Base-by-base conservation (phyloP, 2,329 filamentous ascomycete genomes). In the Pyrenochaeta sp. region DNA sequence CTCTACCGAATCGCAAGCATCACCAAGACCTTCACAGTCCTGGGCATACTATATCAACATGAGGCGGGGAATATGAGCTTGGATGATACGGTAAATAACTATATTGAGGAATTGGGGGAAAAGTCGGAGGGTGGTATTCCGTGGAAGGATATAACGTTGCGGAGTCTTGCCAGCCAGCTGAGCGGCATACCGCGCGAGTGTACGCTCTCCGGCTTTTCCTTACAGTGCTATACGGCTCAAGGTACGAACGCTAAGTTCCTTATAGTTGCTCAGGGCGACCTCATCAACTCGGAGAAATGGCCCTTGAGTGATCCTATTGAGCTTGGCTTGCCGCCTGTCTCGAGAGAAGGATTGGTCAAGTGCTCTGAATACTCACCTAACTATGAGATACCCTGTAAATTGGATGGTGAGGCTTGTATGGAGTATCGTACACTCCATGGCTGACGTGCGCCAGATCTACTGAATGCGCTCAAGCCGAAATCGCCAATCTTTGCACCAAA, bases 71-170 rank as follows among this genome's bases (percentile, higher is more conserved):
- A 75, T n/a, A 45, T 77, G 50, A 75, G 71, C 34, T 55, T 77
- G n/a, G 74, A 77, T 52, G 71, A 72, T 10, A 56, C 74, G 0
- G 65, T 78, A 9, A 62, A 72, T 19, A 73, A 67, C 24, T 77
- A 77, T 55, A 64, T 79, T 10, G 49, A 58, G 6, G 74, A 76
- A 52, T 52, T 79, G 40, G 64, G 59, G 22, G 69, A 66, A 4
- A 56, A 68, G 27, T 69, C 74, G 39, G 58, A 68, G 2, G 73
- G 73, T 1, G 73, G 61, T 1, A 65, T 77, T 36, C 71, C 72
- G 3, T 81, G 78, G 77, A 76, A 79, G 28, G 75, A 80, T 49
- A 80, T 81, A 50, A 81, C 79, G 1, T 62, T 81, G 51, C 72
- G 79, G 8, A 74, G 66, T 44, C 63, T 81, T n/a, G 78, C 79